Evolutionary conservation across 2,329 filamentous ascomycete genomes (phyloP), one percentile per base, ranked within the genome.

Genomic region (Didymella glomerata): DNA sequence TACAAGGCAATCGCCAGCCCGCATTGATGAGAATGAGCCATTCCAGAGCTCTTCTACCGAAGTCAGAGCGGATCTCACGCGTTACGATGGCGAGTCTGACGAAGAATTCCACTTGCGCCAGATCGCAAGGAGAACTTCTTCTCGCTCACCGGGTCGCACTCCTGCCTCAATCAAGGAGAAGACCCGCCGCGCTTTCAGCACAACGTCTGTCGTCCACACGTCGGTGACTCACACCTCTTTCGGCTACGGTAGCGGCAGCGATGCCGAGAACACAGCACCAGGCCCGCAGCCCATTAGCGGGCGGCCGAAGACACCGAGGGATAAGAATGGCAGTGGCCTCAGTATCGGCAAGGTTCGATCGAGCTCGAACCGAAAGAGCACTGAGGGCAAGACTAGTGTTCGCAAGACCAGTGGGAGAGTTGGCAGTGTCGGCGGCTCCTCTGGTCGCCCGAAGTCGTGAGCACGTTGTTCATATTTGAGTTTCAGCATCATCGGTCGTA

Each of bases 41-140:
- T 85, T 66, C 79, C 77, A 78, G 62, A 85, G 71, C 52, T 78
- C 80, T 18, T 84, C 88, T 58, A 85, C 85, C 0, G 89, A 91
- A 72, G 77, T 81, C 84, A 41, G 84, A 85, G 65, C 76, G 28
- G 68, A 87, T 86, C 32, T 85, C 40, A 88, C 86, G 14, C 83
- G 84, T 8, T 85, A 84, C 42, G 81, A 78, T 74, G 72, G 80
- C 46, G 91, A 95, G 73, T 90, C 89, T 20, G 93, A 97, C 61
- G 92, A 96, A 71, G 92, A 97, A 74, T 86, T 87, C 69, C 90
- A 93, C 71, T 79, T 96, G 45, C 89, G 92, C 48, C 87, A 73
- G 48, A 71, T 82, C 28, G 71, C 76, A 85, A 64, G 83, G 70
- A 89, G 84, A 68, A 91, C 88, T 79, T 81, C 80, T 38, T 90